phyloP scores from a whole-genome alignment of 2,329 filamentous ascomycete genomes.

The Fusarium sp. region DNA sequence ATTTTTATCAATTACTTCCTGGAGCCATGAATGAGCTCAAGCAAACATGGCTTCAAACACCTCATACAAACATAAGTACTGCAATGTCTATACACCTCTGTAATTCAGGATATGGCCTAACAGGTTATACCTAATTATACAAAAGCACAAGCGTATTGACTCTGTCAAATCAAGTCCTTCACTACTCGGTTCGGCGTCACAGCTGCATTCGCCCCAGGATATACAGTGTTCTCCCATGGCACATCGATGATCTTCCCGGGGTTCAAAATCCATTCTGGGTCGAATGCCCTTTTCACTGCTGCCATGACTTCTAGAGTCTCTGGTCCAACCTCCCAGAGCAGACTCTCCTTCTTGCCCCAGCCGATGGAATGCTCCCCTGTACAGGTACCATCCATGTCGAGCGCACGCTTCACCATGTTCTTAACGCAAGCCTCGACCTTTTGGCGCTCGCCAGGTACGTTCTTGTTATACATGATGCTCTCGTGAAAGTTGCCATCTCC shows the following conservation, averaged over 20 bases:
- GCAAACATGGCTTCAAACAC: background rate
- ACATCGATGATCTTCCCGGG: conserved; percentile 91
- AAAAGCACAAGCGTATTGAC: background rate
- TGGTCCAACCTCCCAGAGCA: conserved; percentile 81
- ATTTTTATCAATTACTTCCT: background rate
- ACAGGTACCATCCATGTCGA: conserved; percentile 95
- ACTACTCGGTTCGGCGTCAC: conserved; percentile 41
- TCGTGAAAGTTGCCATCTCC: conserved; percentile 97
- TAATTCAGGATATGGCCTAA: background rate
- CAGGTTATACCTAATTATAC: background rate
- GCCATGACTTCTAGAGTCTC: conserved; percentile 88
- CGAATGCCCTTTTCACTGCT: conserved; percentile 82
- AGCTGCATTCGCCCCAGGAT: conserved; percentile 27
- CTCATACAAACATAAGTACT: background rate
- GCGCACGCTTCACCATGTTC: conserved; percentile 88
- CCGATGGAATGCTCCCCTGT: conserved; percentile 90
- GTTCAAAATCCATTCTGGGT: conserved; percentile 90
- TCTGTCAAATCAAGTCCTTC: conserved; percentile 10
- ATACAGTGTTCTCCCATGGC: conserved; percentile 50
- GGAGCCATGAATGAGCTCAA: background rate
- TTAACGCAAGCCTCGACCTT: conserved; percentile 86
- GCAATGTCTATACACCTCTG: background rate
- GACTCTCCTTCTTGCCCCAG: conserved; percentile 84
- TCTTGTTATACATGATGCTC: conserved; percentile 86
- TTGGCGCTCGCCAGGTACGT: conserved; percentile 73